Base-by-base conservation (phyloP, 805 yeast genomes). In the Teunomyces barrocoloradensis region DNA sequence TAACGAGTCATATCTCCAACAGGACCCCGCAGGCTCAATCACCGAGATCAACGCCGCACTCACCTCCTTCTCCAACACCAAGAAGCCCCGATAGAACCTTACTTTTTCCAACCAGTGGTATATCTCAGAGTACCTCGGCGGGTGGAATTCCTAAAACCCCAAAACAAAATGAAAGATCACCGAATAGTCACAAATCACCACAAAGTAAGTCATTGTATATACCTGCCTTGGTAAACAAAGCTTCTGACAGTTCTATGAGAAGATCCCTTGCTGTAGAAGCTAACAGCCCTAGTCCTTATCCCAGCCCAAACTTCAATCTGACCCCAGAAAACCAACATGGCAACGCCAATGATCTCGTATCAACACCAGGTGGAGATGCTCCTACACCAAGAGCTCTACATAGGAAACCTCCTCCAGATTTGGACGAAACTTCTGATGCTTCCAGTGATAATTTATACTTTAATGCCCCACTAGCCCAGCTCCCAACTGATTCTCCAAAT, bases 381-480 rank as follows among this genome's bases (percentile, higher is more conserved):
- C 18, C 34, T n/a, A 13, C 7, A 1, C 17, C 39, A 29, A 37
- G 13, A 13, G 10, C 11, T 11, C 29, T 37, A 10, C 40, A 37
- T 13, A 28, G 51, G 20, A 44, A 39, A 38, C 42, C 49, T 9
- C 53, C 46, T 6, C 51, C 46, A 5, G 15, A 30, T 15, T 13
- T 17, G 9, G 30, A 35, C 6, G 40, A 33, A 10, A 43, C 27
- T 39, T 37, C 37, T 40, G 43, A 21, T n/a, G 27, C 42, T 5
- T 46, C 50, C 7, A 35, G 40, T 17, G 52, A 49, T 5, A 25
- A 44, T 18, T 32, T 45, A 11, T 42, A 40, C 45, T 40, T 35
- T 41, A 25, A 43, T 28, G 43, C 39, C 12, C 34, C 35, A 15
- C 30, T 20, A 5, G 11, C 29, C 5, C 10, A 15, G 5, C n/a